Base-by-base conservation (phyloP, 2,329 filamentous ascomycete genomes). In the Penicillium sp. region DNA sequence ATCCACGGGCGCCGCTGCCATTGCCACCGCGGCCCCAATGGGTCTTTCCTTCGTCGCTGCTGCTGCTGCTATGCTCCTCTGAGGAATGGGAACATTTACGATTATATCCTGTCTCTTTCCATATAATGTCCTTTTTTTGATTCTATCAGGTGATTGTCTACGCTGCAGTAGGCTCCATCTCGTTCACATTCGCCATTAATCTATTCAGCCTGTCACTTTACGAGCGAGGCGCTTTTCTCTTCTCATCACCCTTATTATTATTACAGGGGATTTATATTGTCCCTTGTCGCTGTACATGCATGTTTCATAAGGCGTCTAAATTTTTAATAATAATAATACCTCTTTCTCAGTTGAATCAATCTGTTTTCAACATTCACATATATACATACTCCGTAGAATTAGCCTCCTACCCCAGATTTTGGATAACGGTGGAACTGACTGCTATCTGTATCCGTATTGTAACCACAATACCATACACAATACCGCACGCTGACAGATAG, bases 61-160 rank as follows among this genome's bases (percentile, higher is more conserved):
- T 59, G 66, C 74, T 49, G 64, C 78, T 47, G 72, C 73, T 62
- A 72, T 73, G 62, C 68, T 79, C 60, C 64, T 77, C 62, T 77
- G 72, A 71, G 60, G 23, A 18, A 12, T 2, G 7, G 18, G n/a
- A 16, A 14, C 30, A 35, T 35, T 35, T 35, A 9, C 30, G 8
- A 35, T 8, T 35, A 14, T 16, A 14, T 35, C 1, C 30, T 8
- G 30, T 16, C 30, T 35, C 11, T 33, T 33, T 33, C 11, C 28
- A 11, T 11, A 33, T 33, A 33, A 33, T 33, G 28, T 33, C n/a
- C n/a, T 14, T 3, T 38, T 38, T 14, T 30, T 30, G 33, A 42
- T 42, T 3, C n/a, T 14, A 38, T 16, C 16, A 42, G 18, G 21
- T 42, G n/a, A 21, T n/a, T 42, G 3, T 6, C n/a, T 8, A 21